phyloP scores from a whole-genome alignment of 345 rosid genomes.

The Pistacia integerrima region DNA sequence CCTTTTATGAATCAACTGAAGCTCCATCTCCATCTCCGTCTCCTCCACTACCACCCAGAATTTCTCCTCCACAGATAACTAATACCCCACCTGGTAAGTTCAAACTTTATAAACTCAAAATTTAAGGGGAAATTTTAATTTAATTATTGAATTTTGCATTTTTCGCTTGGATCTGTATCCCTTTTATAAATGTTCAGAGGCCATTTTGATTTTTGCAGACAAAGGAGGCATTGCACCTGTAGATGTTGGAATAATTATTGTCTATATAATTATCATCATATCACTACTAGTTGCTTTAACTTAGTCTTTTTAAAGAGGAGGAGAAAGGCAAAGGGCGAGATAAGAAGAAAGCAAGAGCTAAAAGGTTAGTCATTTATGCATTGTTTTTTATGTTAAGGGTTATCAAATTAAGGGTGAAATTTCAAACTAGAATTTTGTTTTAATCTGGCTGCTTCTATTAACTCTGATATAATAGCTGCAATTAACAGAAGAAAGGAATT shows the following conservation, averaged over 20 bases:
- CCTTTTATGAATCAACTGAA: constrained; percentile 30
- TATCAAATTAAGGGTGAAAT: neutral
- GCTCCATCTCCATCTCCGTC: constrained; percentile 1
- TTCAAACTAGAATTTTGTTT: neutral
- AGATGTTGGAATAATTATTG: constrained; percentile 25
- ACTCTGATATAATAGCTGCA: too few species aligned
- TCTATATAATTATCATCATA: constrained; percentile 20
- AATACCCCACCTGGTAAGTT: neutral
- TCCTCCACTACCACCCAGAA: constrained; percentile 22
- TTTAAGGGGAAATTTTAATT: too few species aligned
- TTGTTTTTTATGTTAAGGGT: too few species aligned
- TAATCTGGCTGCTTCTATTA: too few species aligned
- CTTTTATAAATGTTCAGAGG: too few species aligned
- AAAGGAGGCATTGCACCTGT: constrained; percentile 1
- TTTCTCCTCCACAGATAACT: constrained; percentile 3
- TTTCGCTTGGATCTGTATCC: neutral
- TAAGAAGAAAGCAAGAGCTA: neutral
- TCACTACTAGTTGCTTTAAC: constrained; percentile 1
- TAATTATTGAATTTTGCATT: too few species aligned
- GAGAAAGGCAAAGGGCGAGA: neutral
- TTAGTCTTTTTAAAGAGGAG: neutral
- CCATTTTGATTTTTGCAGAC: constrained; percentile 6
- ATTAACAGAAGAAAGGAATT: too few species aligned
- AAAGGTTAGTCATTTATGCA: neutral
- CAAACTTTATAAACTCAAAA: too few species aligned